These are phyloP conservation scores for Collybiopsis luxurians DNA, from an alignment of 768 basidiomycete genomes.

Conservation along the genomic window DNA sequence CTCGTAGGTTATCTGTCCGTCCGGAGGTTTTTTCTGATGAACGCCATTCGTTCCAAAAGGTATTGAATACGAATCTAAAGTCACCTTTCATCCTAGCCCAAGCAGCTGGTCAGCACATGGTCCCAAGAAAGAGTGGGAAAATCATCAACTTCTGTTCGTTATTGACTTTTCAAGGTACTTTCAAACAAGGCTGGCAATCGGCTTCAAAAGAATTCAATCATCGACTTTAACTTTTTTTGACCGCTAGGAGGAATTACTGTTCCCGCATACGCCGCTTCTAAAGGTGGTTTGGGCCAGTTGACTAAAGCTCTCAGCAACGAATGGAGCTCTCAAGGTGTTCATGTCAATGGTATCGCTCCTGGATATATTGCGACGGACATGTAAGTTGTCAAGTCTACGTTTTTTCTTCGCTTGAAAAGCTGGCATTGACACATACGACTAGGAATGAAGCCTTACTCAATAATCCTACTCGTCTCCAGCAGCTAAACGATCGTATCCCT, in stretches of 20 bases:
- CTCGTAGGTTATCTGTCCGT: too few species aligned
- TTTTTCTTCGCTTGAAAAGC: too few species aligned
- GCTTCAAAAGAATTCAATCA: too few species aligned
- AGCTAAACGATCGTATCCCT: slow-evolving; percentile 75
- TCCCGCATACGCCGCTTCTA: slow-evolving; percentile 90
- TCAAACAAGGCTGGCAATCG: not conserved
- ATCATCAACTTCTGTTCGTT: slow-evolving; percentile 73
- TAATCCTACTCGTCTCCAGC: slow-evolving; percentile 62
- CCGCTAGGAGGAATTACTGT: slow-evolving; percentile 56
- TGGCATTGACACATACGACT: too few species aligned
- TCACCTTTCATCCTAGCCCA: slow-evolving; percentile 82
- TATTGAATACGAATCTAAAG: slow-evolving; percentile 85
- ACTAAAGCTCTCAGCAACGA: slow-evolving; percentile 93
- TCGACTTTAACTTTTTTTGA: slow-evolving; percentile 60
- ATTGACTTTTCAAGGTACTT: slow-evolving; percentile 59
- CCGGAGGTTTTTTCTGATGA: slow-evolving; percentile 7
- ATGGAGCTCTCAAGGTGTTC: slow-evolving; percentile 85
- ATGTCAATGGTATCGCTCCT: slow-evolving; percentile 86
- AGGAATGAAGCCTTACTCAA: slow-evolving; percentile 35
- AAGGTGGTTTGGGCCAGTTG: slow-evolving; percentile 81
- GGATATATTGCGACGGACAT: slow-evolving; percentile 91
- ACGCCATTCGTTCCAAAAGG: slow-evolving; percentile 44
- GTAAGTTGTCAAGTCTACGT: slow-evolving; percentile 32
- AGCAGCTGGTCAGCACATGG: slow-evolving; percentile 90
- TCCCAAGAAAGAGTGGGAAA: slow-evolving; percentile 60